Base-by-base conservation (phyloP, 106 monocot species). In the Dactylorhiza incarnata region DNA sequence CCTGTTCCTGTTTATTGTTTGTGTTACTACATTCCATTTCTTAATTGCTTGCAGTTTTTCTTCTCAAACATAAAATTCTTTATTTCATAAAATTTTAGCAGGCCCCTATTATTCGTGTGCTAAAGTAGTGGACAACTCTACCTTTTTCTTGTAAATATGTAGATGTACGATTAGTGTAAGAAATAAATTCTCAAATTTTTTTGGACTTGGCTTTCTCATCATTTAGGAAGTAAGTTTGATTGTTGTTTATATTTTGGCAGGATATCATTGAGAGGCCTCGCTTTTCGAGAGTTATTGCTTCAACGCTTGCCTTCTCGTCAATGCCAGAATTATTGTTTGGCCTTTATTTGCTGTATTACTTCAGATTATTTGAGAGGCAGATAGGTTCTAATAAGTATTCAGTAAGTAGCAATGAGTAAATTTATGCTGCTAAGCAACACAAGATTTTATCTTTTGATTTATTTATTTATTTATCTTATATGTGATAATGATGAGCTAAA, bases 341-440 rank as follows among this genome's bases (percentile, higher is more conserved):
- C 37, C 46, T 91, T 49, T 90, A 81, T 81, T 73, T 96, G 17
- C 84, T 96, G 0, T 96, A 96, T 79, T 93, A 96, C 66, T 96
- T 96, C 80, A 92, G 93, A 70, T 77, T 96, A 37, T 96, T 93
- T 71, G 96, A 96, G 83, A 85, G 96, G 68, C 93, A 96, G 74
- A 89, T 96, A 37, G 87, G 96, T 17, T 96, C 93, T 12, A 96
- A 93, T 53, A 96, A 96, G 78, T 84, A 93, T 74, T 85, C 91
- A 7, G 96, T 96, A 83, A 90, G 92, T 87, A 19, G 48, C 19
- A 48, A 20, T 46, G 44, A 20, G 2, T 71, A 47, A 48, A 12
- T 2, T 71, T 71, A 71, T 71, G 7, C 8, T 8, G 71, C 17
- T 4, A 71, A 9, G 67, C 11, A 14, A 68, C 45, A 45, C 44